Base-by-base conservation (phyloP, 2,329 filamentous ascomycete genomes). In the Catunica adiposa region DNA sequence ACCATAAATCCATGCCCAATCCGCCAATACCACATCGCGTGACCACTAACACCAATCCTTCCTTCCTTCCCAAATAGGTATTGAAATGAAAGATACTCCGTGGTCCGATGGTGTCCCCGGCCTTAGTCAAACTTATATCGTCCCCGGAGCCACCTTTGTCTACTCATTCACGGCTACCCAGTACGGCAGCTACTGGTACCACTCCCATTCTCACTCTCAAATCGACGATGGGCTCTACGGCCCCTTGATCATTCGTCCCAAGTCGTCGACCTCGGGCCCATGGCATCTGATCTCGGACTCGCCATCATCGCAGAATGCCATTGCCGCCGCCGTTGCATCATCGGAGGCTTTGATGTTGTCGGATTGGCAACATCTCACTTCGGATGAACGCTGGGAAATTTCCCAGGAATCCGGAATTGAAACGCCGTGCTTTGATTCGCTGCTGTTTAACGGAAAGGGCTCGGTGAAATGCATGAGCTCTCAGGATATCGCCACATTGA, bases 391-490 rank as follows among this genome's bases (percentile, higher is more conserved):
- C 50, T 70, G 66, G 66, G 67, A 73, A 3, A 68, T 75, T 15
- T 69, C 73, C 2, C 34, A 68, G 0, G 67, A 64, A 0, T 66
- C 74, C 1, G 69, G 70, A 3, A 65, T 77, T 7, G 75, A 78
- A 55, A 69, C 70, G 22, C 68, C 71, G 0, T 83, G 80, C 66
- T 77, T 77, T 59, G 79, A 82, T 61, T 73, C 78, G 0, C 67
- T 84, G 14, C 65, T 83, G 9, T 69, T 83, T 53, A 83, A 84
- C 57, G 80, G 80, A 23, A 77, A 79, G 60, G 79, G 79, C 2
- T 68, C 69, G 1, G 73, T 78, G 0, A 66, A 73, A 51, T 82
- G 79, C 62, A 68, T 74, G 42, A 63, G 70, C 0, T 65, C 67
- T 4, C 68, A 69, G 3, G 67, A 74, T 40, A 68, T 79, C 3